phyloP scores from a whole-genome alignment of 805 yeast species.

The Saccharomycopsis sp. region DNA sequence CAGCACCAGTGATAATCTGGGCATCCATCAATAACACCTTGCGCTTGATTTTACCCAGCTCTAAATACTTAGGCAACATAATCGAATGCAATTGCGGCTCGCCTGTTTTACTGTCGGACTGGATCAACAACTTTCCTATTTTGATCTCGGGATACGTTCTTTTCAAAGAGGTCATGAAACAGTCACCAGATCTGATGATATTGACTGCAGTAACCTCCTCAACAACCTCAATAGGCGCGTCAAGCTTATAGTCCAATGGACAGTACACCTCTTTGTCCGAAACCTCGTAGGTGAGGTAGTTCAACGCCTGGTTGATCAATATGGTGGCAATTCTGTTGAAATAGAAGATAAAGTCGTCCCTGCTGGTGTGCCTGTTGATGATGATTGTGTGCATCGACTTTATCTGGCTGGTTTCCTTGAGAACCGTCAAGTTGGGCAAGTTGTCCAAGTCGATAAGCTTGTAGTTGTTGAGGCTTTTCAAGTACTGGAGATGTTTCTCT shows the following conservation, averaged over 20 bases:
- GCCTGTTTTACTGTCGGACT: conserved; percentile 82
- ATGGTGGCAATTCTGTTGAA: conserved; percentile 77
- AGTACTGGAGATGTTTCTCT: conserved; percentile 53
- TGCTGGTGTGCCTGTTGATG: conserved; percentile 43
- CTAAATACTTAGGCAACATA: conserved; percentile 47
- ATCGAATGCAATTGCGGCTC: conserved; percentile 91
- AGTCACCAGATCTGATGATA: conserved; percentile 86
- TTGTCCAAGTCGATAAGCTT: conserved; percentile 34
- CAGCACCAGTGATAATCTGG: conserved; percentile 87
- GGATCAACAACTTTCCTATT: conserved; percentile 80
- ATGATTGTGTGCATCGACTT: conserved; percentile 66
- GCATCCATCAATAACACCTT: conserved; percentile 74
- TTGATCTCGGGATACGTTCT: conserved; percentile 71
- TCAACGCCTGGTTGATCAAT: conserved; percentile 63
- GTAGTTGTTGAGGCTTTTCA: conserved; percentile 38
- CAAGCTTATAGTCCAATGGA: conserved; percentile 9
- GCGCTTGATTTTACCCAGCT: conserved; percentile 21
- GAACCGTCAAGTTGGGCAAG: conserved; percentile 31
- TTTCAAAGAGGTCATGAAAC: conserved; percentile 74
- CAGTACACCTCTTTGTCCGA: conserved; percentile 2
- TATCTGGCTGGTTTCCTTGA: conserved; percentile 55
- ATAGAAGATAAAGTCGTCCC: conserved; percentile 80
- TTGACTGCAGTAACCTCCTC: conserved; percentile 65
- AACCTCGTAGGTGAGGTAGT: conserved; percentile 28
- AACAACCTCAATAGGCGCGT: conserved; percentile 14